Conservation (phyloP, 192 early-diverging fungal genomes). For the Lunasporangiospora selenospora region DNA sequence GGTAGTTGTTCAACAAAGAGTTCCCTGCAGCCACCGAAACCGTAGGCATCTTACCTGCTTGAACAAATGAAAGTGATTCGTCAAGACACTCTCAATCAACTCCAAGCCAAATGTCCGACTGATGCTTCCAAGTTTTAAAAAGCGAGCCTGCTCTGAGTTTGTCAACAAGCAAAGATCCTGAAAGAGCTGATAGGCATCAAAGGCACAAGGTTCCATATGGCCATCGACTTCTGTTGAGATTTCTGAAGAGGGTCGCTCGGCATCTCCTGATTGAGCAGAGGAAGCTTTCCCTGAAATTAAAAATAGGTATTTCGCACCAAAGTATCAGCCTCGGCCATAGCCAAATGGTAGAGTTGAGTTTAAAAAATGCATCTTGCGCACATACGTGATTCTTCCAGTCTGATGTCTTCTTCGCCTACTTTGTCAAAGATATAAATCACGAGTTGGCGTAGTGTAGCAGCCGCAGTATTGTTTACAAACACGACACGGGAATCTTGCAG, state of each 20-base stretch:
- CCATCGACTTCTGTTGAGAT: conserved; percentile 29
- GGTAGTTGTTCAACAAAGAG: not conserved
- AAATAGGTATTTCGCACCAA: not conserved
- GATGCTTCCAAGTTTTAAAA: conserved; percentile 55
- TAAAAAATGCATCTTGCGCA: no score
- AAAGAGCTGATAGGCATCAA: conserved; percentile 90
- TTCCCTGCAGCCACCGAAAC: not conserved
- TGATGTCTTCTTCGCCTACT: conserved; percentile 67
- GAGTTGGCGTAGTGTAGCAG: conserved; percentile 85
- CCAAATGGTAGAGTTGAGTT: not conserved
- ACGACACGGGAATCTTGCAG: conserved; percentile 86
- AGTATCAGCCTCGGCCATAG: not conserved
- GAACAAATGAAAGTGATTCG: conserved; percentile 81
- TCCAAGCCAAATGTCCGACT: conserved; percentile 88
- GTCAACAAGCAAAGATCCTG: conserved; percentile 89
- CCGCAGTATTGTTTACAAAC: conserved; percentile 85
- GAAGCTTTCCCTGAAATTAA: not conserved
- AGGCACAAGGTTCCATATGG: conserved; percentile 63
- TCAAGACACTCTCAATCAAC: conserved; percentile 89
- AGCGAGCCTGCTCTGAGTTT: conserved; percentile 69
- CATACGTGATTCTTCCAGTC: conserved; percentile 35
- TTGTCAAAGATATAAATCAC: conserved; percentile 89
- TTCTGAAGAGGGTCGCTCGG: conserved; percentile 8
- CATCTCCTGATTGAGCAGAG: not conserved
- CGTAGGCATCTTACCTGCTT: conserved; percentile 59